phyloP scores from a whole-genome alignment of 2,329 filamentous ascomycete species.

The Epicoccum nigrum region DNA sequence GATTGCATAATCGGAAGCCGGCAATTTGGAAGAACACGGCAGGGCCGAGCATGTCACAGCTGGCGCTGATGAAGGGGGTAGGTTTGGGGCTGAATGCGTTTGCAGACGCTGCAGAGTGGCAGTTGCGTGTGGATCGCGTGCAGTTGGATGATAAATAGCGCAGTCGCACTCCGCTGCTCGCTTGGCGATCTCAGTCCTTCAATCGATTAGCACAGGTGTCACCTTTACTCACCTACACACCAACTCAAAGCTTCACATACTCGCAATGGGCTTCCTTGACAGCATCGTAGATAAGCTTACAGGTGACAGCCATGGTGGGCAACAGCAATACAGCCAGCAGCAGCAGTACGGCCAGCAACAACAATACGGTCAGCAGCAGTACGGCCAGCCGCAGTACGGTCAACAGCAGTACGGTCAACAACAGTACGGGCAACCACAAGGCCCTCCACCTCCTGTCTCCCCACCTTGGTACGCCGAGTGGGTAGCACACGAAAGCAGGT shows the following conservation, averaged over 20 bases:
- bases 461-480: constrained; percentile 34
- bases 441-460: constrained; percentile 35
- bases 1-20: constrained; percentile 3
- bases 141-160: constrained; percentile 15
- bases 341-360: constrained; percentile 16
- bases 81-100: neutral
- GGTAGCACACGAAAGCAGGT: constrained; percentile 29
- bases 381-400: constrained; percentile 1
- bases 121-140: constrained; percentile 11
- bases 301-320: constrained; percentile 6
- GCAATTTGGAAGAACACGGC: constrained; percentile 10
- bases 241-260: neutral
- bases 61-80: neutral
- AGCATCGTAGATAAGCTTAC: constrained; percentile 28
- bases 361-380: constrained; percentile 10
- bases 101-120: constrained; percentile 4
- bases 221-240: constrained; percentile 1
- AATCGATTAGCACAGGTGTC: neutral
- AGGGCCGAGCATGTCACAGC: neutral
- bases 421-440: constrained; percentile 13
- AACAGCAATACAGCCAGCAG: constrained; percentile 1
- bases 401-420: constrained; percentile 11
- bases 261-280: constrained; percentile 30
- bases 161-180: neutral
- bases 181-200: neutral